Conservation (phyloP, 2,329 filamentous ascomycete species). For the Plectosphaerella plurivora region DNA sequence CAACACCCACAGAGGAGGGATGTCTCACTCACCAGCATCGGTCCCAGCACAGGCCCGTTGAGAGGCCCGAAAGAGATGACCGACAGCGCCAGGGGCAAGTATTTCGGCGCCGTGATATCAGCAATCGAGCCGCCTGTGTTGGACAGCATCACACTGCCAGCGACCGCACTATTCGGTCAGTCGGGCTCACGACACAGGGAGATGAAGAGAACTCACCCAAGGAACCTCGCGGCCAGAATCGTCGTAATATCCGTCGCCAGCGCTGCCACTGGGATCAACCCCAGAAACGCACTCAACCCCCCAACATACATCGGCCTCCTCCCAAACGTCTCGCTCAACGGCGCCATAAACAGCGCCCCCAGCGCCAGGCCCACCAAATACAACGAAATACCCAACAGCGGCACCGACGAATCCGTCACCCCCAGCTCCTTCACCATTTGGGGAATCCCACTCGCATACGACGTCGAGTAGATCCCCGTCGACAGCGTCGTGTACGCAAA, state of each 20-base stretch:
- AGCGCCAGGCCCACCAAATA: constrained; percentile 58
- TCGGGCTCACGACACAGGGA: too few species aligned
- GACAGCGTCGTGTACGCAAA: constrained; percentile 48
- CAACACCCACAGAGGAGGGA: neutral
- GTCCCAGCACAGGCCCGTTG: constrained; percentile 43
- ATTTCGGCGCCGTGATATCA: constrained; percentile 56
- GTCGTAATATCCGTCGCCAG: constrained; percentile 44
- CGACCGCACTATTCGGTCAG: constrained; percentile 43
- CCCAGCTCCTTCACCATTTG: constrained; percentile 42
- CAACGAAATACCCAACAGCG: constrained; percentile 57
- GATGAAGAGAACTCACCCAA: constrained; percentile 1
- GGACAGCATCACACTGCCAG: constrained; percentile 57
- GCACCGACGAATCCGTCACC: constrained; percentile 32
- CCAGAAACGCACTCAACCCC: constrained; percentile 46
- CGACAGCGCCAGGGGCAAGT: constrained; percentile 58
- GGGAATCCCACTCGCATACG: constrained; percentile 48
- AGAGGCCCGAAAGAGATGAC: constrained; percentile 61
- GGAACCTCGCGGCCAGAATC: constrained; percentile 51
- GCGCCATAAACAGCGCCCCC: constrained; percentile 56
- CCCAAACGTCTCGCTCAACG: constrained; percentile 51
- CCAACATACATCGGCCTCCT: constrained; percentile 50
- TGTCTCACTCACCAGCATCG: constrained; percentile 17
- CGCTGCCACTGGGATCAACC: constrained; percentile 43
- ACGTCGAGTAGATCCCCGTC: constrained; percentile 32
- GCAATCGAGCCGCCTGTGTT: constrained; percentile 60